A percentile compares a stretch with the other conserved stretches of the same genome.
These are phyloP conservation scores for Botryotinia narcissicola DNA, from an alignment of 2,329 filamentous ascomycete species.

Conservation along the genomic window DNA sequence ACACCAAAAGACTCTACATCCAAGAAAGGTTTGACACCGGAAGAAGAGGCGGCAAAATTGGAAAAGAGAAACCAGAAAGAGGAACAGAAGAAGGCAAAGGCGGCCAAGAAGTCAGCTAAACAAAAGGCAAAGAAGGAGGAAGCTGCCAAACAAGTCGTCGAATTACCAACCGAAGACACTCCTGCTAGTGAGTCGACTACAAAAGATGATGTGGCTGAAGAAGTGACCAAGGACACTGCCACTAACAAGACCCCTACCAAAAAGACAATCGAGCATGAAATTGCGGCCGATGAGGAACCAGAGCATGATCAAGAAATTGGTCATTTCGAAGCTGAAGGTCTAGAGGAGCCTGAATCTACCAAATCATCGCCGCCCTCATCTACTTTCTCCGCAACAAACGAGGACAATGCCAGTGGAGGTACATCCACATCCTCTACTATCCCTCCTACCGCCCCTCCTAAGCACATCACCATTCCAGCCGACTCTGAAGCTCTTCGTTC, in stretches of 20 bases:
- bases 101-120: conserved; percentile 47
- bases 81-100: conserved; percentile 39
- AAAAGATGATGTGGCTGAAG: conserved; percentile 4
- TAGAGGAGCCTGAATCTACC: conserved; percentile 47
- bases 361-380: conserved; percentile 44
- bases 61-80: conserved; percentile 33
- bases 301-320: conserved; percentile 40
- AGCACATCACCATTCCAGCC: conserved; percentile 64
- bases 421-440: conserved; percentile 70
- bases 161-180: conserved; percentile 23
- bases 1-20: conserved; percentile 41
- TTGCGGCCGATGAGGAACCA: conserved; percentile 33
- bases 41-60: conserved; percentile 8
- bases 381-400: conserved; percentile 60
- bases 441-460: conserved; percentile 59
- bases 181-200: conserved; percentile 32
- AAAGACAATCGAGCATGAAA: conserved; percentile 20
- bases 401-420: conserved; percentile 54
- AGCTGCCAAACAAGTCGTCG: conserved; percentile 14
- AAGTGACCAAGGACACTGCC: conserved; percentile 22
- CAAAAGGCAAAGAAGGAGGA: conserved; percentile 38
- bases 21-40: conserved; percentile 20
- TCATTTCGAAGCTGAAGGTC: conserved; percentile 47
- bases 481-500: conserved; percentile 74
- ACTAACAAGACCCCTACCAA: conserved; percentile 21